Conservation (phyloP, 2,329 filamentous ascomycete species). For the Fusarium denticulatum region DNA sequence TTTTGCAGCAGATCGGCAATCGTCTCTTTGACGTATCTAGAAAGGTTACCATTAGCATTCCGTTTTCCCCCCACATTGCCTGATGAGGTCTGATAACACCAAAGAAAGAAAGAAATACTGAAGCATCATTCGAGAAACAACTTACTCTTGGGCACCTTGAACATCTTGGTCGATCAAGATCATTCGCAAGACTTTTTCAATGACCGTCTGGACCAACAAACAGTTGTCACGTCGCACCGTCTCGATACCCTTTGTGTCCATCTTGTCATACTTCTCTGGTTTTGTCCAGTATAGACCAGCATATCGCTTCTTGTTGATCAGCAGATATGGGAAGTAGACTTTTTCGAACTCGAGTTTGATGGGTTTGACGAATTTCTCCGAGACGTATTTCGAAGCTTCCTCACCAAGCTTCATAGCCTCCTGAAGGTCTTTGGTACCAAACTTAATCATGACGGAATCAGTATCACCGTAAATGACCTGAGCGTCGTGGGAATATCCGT, state of each 20-base stretch:
- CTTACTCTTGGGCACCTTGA: constrained; percentile 91
- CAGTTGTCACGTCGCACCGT: constrained; percentile 98
- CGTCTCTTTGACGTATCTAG: constrained; percentile 92
- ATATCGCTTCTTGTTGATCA: constrained; percentile 99
- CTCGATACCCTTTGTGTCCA: constrained; percentile 99
- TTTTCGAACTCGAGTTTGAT: constrained; percentile 99
- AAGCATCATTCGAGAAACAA: constrained; percentile 34
- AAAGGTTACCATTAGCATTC: constrained; percentile 50
- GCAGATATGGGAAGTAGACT: constrained; percentile 95
- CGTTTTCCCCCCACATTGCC: background rate
- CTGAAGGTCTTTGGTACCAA: constrained; percentile 85
- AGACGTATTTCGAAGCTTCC: constrained; percentile 89
- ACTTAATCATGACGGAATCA: constrained; percentile 99
- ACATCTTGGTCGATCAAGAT: constrained; percentile 94
- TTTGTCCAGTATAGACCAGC: constrained; percentile 98
- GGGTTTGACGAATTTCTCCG: constrained; percentile 90
- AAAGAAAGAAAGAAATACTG: background rate
- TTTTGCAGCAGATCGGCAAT: constrained; percentile 97
- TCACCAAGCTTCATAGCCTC: constrained; percentile 96
- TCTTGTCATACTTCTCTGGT: constrained; percentile 95
- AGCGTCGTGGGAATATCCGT: constrained; percentile 93
- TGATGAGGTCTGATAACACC: constrained; percentile 17
- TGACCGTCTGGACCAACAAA: constrained; percentile 92
- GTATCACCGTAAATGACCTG: constrained; percentile 99
- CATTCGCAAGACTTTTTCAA: constrained; percentile 95